A percentile compares a stretch with the other conserved stretches of the same genome.
Evolutionary conservation across 257 asterid genomes (phyloP).

Genomic region (Capsicum pubescens): DNA sequence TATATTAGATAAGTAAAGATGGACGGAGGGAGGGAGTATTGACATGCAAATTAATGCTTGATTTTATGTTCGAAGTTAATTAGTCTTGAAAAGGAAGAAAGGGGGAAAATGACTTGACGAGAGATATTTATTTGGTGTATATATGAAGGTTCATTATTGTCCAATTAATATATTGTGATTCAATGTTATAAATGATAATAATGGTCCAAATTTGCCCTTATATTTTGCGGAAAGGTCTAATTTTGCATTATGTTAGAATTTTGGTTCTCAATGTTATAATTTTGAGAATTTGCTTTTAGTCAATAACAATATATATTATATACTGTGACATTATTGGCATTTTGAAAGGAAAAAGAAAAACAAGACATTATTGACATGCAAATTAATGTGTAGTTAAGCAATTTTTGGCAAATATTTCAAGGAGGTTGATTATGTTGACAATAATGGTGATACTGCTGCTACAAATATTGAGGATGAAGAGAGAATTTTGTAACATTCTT

Average conservation of each 20-base stretch:
- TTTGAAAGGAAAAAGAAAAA: neutral
- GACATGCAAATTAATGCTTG: neutral
- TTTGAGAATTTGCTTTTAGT: neutral
- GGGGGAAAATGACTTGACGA: neutral
- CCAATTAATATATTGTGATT: conserved; percentile 12
- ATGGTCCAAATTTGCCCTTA: neutral
- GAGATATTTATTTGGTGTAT: neutral
- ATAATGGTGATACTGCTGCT: too few species aligned
- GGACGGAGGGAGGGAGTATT: too few species aligned
- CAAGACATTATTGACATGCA: neutral
- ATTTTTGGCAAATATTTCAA: too few species aligned
- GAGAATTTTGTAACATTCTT: too few species aligned
- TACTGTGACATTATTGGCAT: conserved; percentile 24
- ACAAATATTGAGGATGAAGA: too few species aligned
- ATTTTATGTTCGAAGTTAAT: neutral
- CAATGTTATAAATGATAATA: neutral
- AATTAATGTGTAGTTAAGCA: neutral
- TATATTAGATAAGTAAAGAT: too few species aligned
- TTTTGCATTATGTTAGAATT: neutral
- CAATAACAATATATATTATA: too few species aligned
- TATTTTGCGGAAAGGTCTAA: neutral
- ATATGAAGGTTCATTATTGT: neutral
- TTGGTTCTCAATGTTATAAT: neutral
- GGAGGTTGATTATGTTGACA: too few species aligned
- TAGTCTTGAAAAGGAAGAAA: neutral